These are phyloP conservation scores for Plasmodium sp. DNA, from an alignment of 169 alveolate genomes.

Conservation along the genomic window DNA sequence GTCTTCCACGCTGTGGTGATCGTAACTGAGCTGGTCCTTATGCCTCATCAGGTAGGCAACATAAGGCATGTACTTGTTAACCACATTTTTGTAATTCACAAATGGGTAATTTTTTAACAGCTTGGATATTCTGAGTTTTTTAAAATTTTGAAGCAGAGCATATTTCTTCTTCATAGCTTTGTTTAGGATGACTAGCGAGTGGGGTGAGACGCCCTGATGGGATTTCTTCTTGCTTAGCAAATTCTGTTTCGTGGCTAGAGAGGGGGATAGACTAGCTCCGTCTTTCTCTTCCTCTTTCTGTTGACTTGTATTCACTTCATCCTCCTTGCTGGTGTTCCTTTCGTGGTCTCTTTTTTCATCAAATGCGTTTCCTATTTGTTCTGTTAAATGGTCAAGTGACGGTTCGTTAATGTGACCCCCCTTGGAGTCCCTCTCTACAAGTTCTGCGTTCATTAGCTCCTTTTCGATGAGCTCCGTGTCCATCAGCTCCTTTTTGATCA, in stretches of 20 bases:
- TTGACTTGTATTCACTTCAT: background rate
- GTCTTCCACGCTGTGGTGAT: background rate
- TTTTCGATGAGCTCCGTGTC: constrained; percentile 59
- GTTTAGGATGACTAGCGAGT: background rate
- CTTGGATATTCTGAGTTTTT: constrained; percentile 6
- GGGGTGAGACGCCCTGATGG: background rate
- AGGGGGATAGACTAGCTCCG: background rate
- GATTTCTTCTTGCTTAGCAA: background rate
- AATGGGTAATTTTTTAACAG: constrained; percentile 5
- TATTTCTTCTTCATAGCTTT: background rate
- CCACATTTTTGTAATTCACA: background rate
- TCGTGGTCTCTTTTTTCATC: constrained; percentile 17
- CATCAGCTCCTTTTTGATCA: constrained; percentile 47
- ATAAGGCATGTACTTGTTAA: background rate
- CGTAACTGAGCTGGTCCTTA: background rate
- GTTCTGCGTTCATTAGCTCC: constrained; percentile 18
- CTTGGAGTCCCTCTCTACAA: constrained; percentile 22
- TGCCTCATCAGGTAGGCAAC: background rate
- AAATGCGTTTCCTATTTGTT: background rate
- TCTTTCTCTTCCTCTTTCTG: background rate
- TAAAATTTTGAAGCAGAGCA: background rate
- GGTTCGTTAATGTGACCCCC: background rate
- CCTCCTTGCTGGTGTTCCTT: background rate
- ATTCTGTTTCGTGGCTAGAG: background rate
- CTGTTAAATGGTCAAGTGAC: constrained; percentile 3